These are phyloP conservation scores for Symbiodinium pilosum DNA, from an alignment of 73 alveolate genomes.

Conservation along the genomic window DNA sequence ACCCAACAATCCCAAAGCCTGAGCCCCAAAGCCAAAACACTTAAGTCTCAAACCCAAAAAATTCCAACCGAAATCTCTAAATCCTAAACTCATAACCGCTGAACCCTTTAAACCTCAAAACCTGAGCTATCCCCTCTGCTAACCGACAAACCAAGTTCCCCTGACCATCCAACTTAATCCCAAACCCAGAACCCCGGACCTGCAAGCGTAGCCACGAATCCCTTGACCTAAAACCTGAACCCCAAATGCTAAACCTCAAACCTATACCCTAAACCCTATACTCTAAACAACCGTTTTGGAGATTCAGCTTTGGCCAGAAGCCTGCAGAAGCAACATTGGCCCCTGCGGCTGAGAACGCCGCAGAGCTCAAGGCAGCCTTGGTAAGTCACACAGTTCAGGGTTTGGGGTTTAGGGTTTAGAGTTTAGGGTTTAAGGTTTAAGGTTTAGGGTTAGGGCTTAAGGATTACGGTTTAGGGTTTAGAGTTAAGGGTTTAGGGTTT, in stretches of 20 bases:
- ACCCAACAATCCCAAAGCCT: too few relatives aligned
- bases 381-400: neutral
- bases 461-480: too few relatives aligned
- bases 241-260: too few relatives aligned
- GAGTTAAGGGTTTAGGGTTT: neutral
- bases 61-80: neutral
- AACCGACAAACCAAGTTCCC: neutral
- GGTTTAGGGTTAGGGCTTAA: neutral
- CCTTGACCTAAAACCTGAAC: too few relatives aligned
- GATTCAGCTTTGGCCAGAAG: slow-evolving; percentile 9
- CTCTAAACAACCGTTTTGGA: too few relatives aligned
- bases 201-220: too few relatives aligned
- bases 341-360: neutral
- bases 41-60: too few relatives aligned
- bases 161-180: too few relatives aligned
- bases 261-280: too few relatives aligned
- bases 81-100: neutral
- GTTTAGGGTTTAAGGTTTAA: neutral
- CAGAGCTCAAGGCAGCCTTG: neutral
- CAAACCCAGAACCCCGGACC: too few relatives aligned
- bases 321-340: neutral
- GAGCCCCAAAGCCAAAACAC: too few relatives aligned
- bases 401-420: neutral
- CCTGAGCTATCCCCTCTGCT: neutral
- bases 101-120: neutral